Evolutionary conservation across 495 filamentous ascomycete species (phyloP), one percentile per base, ranked within the genome.

Genomic region (Sordaria brevicollis): DNA sequence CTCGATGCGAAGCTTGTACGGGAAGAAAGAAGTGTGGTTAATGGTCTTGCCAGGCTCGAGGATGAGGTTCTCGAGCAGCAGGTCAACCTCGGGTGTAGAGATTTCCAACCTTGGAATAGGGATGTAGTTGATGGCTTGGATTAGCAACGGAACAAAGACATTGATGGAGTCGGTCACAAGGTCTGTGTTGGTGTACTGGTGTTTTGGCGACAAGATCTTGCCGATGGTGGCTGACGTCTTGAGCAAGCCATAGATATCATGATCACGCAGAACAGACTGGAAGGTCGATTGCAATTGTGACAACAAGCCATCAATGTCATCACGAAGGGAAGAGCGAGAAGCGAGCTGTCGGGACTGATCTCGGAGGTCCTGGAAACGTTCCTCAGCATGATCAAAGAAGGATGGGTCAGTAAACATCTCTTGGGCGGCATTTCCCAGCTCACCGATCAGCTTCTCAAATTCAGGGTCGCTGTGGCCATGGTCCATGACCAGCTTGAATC

Each of bases 81-180:
- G 86, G 73, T 96, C 93, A 71, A 96, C 81, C 67, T 91, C 88
- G 1, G 93, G 94, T 4, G 91, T 89, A 1, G 92, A 90, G 7
- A 97, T 81, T 74, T 97, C 94, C 38, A 97, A 81, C 5, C 94
- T 88, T 0, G 93, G 93, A 38, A 98, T 94, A 0, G 94, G 94
- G 19, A 97, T 83, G 80, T 92, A 93, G 76, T 96, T 92, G 69
- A 97, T 83, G 10, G 85, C 86, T 72, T 90, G 83, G 72, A 97
- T 87, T 41, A 93, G 74, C 29, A 93, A 81, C 1, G 94, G 94
- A 36, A 96, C 81, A 78, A 97, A 92, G 21, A 94, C 87, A 67
- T 93, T 89, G 67, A 90, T 79, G 13, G 87, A 75, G 75, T 98
- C 94, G 0, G 86, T 80, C n/a, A 93, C 79, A 1, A 98, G 84